Conservation (phyloP, 1,284 basidiomycete genomes). For the Tylopilus microsporus region DNA sequence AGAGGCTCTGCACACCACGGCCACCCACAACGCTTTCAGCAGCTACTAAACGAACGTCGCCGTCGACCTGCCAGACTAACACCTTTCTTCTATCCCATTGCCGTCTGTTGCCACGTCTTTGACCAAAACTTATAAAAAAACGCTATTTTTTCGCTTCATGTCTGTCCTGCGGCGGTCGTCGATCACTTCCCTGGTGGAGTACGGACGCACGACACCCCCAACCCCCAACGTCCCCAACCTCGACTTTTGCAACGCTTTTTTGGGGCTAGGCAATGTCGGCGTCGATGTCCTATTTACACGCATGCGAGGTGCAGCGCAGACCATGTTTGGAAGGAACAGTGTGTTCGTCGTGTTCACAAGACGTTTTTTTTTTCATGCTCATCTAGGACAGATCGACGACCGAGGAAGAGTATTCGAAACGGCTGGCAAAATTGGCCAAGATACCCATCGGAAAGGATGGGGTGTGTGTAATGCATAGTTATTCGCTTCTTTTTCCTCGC, state of each 20-base stretch:
- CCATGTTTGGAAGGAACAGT: conserved; percentile 91
- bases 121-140: conserved; percentile 7
- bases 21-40: neutral
- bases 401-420: conserved; percentile 94
- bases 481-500: neutral
- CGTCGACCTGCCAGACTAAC: neutral
- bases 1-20: neutral
- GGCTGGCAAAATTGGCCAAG: conserved; percentile 79
- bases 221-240: conserved; percentile 45
- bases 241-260: conserved; percentile 97
- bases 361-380: neutral
- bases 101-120: conserved; percentile 19
- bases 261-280: conserved; percentile 82
- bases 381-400: conserved; percentile 58
- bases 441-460: conserved; percentile 78
- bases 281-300: conserved; percentile 87
- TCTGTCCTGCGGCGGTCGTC: conserved; percentile 67
- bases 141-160: conserved; percentile 36
- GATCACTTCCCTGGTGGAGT: conserved; percentile 68
- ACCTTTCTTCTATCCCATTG: neutral
- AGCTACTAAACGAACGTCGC: neutral
- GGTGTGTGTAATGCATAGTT: conserved; percentile 44
- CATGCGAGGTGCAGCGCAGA: conserved; percentile 78
- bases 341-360: conserved; percentile 18
- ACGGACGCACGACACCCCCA: conserved; percentile 53